Evolutionary conservation across 495 filamentous ascomycete genomes (phyloP), one percentile per base, ranked within the genome.

Genomic region (Apodospora peruviana): DNA sequence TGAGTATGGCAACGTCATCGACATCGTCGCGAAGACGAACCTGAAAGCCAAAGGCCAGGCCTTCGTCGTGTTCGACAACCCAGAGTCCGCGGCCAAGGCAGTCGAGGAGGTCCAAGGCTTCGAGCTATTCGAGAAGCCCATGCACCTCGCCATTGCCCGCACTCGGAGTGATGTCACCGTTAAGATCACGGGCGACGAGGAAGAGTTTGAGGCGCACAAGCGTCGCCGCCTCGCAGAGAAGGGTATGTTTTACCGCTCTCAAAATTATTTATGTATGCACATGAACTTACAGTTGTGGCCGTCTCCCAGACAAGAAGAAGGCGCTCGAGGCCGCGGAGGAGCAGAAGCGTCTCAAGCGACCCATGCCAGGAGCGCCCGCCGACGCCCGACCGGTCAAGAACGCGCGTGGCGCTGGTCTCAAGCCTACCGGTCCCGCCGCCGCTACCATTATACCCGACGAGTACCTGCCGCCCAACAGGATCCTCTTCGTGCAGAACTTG

Each of bases 401-500:
- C 11, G 75, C 81, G 16, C 80, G 85, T 59, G 86, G 85, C 22
- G 81, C 84, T 12, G 88, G 88, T 27, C 86, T 93, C 77, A 94
- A 93, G 65, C 80, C 89, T 7, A 84, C 85, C 5, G 77, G 80
- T 50, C 75, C 81, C 16, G 75, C 80, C n/a, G 72, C 82, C 0
- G 77, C 84, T 20, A 77, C 85, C 17, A 86, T 94, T 40, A 82
- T 97, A 14, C 93, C 93, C 2, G 94, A 96, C 78, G 93, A 99
- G 69, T 97, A 94, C 63, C 80, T 97, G 0, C 93, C 90, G 2
- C 91, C 94, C 39, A 99, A 97, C 78, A 95, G 94, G 70, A 93
- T 89, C 51, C 78, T 99, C n/a, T 95, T 97, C 76, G 73, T 97
- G 43, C 90, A 91, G 68, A 90, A 96, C 57, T 61, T 99, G 40